phyloP scores from a whole-genome alignment of 768 basidiomycete species.

The Tremella mesenterica region DNA sequence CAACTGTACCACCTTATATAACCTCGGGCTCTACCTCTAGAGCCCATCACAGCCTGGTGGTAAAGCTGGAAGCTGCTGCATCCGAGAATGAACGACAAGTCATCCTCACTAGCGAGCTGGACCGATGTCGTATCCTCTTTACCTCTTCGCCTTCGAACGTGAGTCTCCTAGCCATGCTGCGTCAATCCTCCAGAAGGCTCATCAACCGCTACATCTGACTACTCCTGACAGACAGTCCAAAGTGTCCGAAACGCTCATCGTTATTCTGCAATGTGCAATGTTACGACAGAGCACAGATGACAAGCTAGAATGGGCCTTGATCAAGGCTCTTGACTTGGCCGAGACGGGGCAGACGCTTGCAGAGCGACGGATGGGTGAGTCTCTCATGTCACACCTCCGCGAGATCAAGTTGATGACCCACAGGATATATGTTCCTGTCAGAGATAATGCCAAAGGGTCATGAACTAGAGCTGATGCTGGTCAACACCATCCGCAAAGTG shows the following conservation, averaged over 20 bases:
- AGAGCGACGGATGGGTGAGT: constrained; percentile 32
- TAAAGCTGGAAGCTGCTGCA: constrained; percentile 18
- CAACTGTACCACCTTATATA: constrained; percentile 27
- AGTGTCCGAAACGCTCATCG: constrained; percentile 24
- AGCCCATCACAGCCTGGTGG: constrained; percentile 32
- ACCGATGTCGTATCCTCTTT: constrained; percentile 9
- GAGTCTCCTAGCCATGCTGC: background rate
- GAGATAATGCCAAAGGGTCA: constrained; percentile 25
- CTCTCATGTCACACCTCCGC: background rate
- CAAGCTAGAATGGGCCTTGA: constrained; percentile 17
- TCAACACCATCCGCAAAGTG: constrained; percentile 40
- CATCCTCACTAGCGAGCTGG: constrained; percentile 14
- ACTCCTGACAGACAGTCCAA: constrained; percentile 12
- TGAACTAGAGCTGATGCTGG: constrained; percentile 29
- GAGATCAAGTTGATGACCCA: background rate
- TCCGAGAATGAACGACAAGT: constrained; percentile 25
- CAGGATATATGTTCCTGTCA: constrained; percentile 33
- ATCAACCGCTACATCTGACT: background rate
- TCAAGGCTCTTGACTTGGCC: constrained; percentile 24
- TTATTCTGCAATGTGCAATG: constrained; percentile 23
- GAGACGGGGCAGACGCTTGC: constrained; percentile 17
- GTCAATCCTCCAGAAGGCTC: background rate
- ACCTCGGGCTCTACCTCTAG: constrained; percentile 35
- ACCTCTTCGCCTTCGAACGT: constrained; percentile 10
- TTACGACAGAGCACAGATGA: constrained; percentile 2